Evolutionary conservation across 2,329 filamentous ascomycete species (phyloP), one percentile per base, ranked within the genome.

Genomic region (Myriangium duriaei): DNA sequence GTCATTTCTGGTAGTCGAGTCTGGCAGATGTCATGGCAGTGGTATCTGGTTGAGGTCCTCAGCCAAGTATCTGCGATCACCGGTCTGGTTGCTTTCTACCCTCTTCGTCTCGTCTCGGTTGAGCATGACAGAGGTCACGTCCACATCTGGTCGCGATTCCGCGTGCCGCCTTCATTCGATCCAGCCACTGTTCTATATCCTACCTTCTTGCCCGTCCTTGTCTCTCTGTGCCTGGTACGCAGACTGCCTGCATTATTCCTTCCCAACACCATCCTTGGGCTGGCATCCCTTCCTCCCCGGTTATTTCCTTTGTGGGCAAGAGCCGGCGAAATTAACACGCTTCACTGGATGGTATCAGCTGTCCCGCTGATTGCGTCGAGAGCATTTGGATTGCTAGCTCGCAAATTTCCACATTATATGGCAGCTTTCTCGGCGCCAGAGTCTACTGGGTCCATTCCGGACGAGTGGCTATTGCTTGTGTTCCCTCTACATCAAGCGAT

Each of bases 111-210:
- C 4, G 47, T 63, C 3, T 40, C 42, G 7, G 38, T 40, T 2
- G 39, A 35, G 16, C 32, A 21, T 26, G 33, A 37, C 15, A 32
- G 26, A 24, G 39, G 39, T 4, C 33, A 41, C 32, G 32, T 41
- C 5, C 32, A 41, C 16, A 36, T 41, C 33, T 41, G 39, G 39
- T 32, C 32, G 33, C 51, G 55, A 14, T 59, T 77, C 49, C 67
- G 69, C 29, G 64, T 94, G 26, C 85, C 86, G 1, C 63, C 75
- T 3, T 69, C 73, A n/a, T 93, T 95, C 58, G 88, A 96, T 52
- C 87, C 86, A 2, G 88, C 88, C 5, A 84, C 87, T 9, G 68
- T 94, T n/a, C 60, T 95, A 41, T 96, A 95, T 54, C 88, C 88
- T 12, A 71, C 80, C 4, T 60, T 78, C 2, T 68, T 94, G 18